phyloP scores from a whole-genome alignment of 805 yeast genomes.

The Candida tallmaniae region DNA sequence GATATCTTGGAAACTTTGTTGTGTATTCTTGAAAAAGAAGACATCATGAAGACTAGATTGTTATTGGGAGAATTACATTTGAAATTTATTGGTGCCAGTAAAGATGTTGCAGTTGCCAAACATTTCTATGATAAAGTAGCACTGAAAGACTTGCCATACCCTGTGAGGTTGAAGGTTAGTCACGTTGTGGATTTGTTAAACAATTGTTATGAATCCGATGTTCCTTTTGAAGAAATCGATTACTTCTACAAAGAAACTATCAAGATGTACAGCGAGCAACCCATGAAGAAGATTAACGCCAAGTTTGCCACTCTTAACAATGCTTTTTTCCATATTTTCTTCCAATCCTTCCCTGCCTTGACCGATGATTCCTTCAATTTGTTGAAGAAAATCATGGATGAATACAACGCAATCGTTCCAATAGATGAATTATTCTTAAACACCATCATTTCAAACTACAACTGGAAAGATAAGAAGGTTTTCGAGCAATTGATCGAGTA shows the following conservation, averaged over 20 bases:
- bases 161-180: constrained; percentile 67
- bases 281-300: constrained; percentile 42
- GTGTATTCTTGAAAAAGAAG: constrained; percentile 37
- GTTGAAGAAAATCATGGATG: constrained; percentile 52
- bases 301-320: constrained; percentile 70
- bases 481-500: constrained; percentile 60
- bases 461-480: constrained; percentile 65
- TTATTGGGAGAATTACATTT: constrained; percentile 66
- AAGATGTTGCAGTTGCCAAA: constrained; percentile 66
- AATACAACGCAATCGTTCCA: constrained; percentile 52
- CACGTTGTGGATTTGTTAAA: constrained; percentile 60
- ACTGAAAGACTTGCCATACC: constrained; percentile 66
- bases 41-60: constrained; percentile 20
- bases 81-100: constrained; percentile 72
- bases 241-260: constrained; percentile 62
- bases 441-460: constrained; percentile 61
- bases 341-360: constrained; percentile 49
- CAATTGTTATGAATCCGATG: constrained; percentile 55
- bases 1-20: constrained; percentile 59
- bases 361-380: constrained; percentile 52
- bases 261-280: constrained; percentile 42
- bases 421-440: constrained; percentile 82
- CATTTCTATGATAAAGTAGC: constrained; percentile 73
- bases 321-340: constrained; percentile 63
- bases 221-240: constrained; percentile 54